Conservation (phyloP, 495 filamentous ascomycete species). For the Cladorrhinum samala region DNA sequence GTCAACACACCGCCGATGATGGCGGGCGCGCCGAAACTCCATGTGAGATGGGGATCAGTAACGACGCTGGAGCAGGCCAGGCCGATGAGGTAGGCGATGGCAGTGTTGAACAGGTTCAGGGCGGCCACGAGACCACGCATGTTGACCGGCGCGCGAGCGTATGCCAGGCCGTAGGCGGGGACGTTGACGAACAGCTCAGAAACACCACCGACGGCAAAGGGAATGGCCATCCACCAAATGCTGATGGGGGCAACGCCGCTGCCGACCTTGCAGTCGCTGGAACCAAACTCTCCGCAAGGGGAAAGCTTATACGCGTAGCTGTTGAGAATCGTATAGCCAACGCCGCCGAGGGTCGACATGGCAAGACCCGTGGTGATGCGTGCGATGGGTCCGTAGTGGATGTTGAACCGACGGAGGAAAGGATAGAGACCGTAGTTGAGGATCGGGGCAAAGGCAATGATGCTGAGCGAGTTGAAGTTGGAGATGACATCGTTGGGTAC, state of each 20-base stretch:
- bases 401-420: conserved; percentile 52
- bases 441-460: conserved; percentile 64
- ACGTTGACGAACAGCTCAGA: conserved; percentile 66
- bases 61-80: conserved; percentile 55
- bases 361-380: conserved; percentile 70
- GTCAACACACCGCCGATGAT: conserved; percentile 43
- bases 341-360: conserved; percentile 57
- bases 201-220: conserved; percentile 51
- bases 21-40: conserved; percentile 48
- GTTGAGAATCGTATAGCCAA: conserved; percentile 64
- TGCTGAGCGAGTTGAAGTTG: conserved; percentile 68
- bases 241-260: conserved; percentile 44
- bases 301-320: conserved; percentile 60
- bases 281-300: conserved; percentile 44
- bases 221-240: conserved; percentile 47
- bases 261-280: conserved; percentile 33
- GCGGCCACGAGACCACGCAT: conserved; percentile 67
- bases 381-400: conserved; percentile 64
- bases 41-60: conserved; percentile 54
- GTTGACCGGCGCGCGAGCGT: conserved; percentile 59
- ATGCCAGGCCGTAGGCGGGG: conserved; percentile 67
- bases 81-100: conserved; percentile 53
- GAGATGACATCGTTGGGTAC: conserved; percentile 71
- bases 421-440: conserved; percentile 63
- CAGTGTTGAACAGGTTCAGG: conserved; percentile 56